phyloP scores from a whole-genome alignment of 202 grass and related monocot species.

The Panicum hallii region DNA sequence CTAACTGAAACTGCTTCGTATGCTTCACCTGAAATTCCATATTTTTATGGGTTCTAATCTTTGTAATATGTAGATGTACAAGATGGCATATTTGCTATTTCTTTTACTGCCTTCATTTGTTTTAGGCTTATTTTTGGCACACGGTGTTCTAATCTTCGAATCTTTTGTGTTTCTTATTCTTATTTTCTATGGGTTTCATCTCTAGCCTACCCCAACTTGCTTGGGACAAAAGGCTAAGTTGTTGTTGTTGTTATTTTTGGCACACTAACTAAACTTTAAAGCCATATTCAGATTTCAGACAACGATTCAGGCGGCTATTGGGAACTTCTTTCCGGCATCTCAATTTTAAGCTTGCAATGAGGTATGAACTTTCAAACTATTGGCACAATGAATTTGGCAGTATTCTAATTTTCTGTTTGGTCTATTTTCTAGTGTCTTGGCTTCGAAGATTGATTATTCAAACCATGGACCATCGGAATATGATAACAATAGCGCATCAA shows the following conservation, averaged over 20 bases:
- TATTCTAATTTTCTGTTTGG: constrained; percentile 43
- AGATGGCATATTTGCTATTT: constrained; percentile 32
- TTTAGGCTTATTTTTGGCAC: constrained; percentile 37
- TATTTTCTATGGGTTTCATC: too few relatives aligned
- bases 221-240: too few relatives aligned
- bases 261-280: constrained; percentile 46
- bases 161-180: too few relatives aligned
- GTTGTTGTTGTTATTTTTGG: too few relatives aligned
- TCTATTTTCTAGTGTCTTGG: constrained; percentile 69
- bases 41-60: not conserved
- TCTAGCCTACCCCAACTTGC: too few relatives aligned
- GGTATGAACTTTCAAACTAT: constrained; percentile 53
- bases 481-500: constrained; percentile 40
- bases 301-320: constrained; percentile 81
- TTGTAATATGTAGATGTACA: not conserved
- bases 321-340: constrained; percentile 79
- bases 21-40: constrained; percentile 18
- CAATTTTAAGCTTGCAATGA: constrained; percentile 86
- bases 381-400: not conserved
- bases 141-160: too few relatives aligned
- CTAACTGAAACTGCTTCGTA: constrained; percentile 1
- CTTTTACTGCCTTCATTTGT: constrained; percentile 19
- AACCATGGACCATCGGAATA: constrained; percentile 49
- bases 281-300: constrained; percentile 81
- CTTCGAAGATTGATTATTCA: constrained; percentile 81